Conservation (phyloP, 2,329 filamentous ascomycete species). For the Tolypocladium sp. region DNA sequence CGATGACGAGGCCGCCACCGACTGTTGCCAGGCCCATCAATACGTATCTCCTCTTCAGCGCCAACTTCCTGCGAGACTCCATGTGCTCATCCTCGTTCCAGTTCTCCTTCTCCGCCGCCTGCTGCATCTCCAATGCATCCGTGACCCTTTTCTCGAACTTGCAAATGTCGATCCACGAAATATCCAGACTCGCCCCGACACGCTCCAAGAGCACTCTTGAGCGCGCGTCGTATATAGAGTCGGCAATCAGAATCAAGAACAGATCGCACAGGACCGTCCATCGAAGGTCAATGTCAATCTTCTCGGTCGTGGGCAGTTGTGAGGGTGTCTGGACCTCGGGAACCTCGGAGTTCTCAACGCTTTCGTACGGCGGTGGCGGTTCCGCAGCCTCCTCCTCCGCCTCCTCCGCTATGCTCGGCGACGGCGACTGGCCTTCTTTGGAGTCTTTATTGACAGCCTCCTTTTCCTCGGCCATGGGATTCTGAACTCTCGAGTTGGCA, state of each 20-base stretch:
- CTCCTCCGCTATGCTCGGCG: slow-evolving; percentile 8
- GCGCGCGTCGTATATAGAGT: slow-evolving; percentile 84
- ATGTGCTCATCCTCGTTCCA: slow-evolving; percentile 98
- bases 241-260: slow-evolving; percentile 92
- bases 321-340: slow-evolving; percentile 75
- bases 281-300: slow-evolving; percentile 88
- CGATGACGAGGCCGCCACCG: slow-evolving; percentile 89
- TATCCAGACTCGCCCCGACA: slow-evolving; percentile 70
- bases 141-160: slow-evolving; percentile 96
- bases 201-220: slow-evolving; percentile 77
- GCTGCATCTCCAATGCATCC: slow-evolving; percentile 95
- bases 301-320: slow-evolving; percentile 70
- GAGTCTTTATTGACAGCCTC: slow-evolving; percentile 5
- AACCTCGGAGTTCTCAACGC: slow-evolving; percentile 59
- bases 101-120: slow-evolving; percentile 86
- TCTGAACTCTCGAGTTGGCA: slow-evolving; percentile 86
- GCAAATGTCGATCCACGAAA: slow-evolving; percentile 88
- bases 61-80: slow-evolving; percentile 72
- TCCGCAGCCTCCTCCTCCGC: slow-evolving; percentile 25
- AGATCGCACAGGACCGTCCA: slow-evolving; percentile 97
- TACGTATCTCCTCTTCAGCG: slow-evolving; percentile 74
- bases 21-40: slow-evolving; percentile 97
- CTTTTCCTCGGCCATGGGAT: slow-evolving; percentile 62
- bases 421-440: slow-evolving; percentile 8
- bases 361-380: slow-evolving; percentile 51